phyloP scores from a whole-genome alignment of 345 rosid species.

The Rhodomyrtus tomentosa region DNA sequence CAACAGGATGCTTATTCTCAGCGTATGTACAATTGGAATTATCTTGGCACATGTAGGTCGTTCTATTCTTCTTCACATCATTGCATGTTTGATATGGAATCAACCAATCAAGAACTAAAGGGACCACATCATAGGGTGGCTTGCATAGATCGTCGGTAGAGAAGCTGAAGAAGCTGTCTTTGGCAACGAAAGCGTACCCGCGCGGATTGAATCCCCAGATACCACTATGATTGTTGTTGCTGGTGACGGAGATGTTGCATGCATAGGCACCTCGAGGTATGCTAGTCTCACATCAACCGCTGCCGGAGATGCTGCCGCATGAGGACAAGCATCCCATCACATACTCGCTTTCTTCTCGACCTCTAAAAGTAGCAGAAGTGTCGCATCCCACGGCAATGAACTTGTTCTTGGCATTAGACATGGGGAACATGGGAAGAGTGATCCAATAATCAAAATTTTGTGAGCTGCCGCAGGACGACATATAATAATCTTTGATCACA shows the following conservation, averaged over 20 bases:
- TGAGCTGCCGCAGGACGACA: background rate
- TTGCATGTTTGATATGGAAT: slow-evolving; percentile 3
- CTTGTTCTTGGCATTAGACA: background rate
- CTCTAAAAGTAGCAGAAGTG: background rate
- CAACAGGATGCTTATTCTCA: background rate
- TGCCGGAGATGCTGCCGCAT: background rate
- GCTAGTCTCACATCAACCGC: slow-evolving; percentile 8
- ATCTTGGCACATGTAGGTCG: background rate
- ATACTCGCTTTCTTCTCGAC: background rate
- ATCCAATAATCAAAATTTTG: fast-evolving
- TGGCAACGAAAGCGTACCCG: slow-evolving; percentile 9
- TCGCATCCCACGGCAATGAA: slow-evolving; percentile 1
- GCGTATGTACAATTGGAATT: too few relatives aligned
- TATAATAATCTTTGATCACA: background rate
- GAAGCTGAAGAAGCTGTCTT: background rate
- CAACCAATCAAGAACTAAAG: slow-evolving; percentile 19
- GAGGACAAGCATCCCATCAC: background rate
- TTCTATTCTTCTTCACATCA: background rate
- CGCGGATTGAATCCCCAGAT: slow-evolving; percentile 1
- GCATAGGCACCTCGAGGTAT: background rate
- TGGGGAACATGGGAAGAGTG: background rate
- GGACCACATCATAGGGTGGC: background rate
- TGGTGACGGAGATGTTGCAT: background rate
- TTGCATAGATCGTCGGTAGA: fast-evolving
- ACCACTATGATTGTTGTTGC: background rate